Percentiles rank a stretch among this genome's conserved stretches.
Evolutionary conservation across 768 basidiomycete species (phyloP).

Genomic region (Naganishia onofrii): DNA sequence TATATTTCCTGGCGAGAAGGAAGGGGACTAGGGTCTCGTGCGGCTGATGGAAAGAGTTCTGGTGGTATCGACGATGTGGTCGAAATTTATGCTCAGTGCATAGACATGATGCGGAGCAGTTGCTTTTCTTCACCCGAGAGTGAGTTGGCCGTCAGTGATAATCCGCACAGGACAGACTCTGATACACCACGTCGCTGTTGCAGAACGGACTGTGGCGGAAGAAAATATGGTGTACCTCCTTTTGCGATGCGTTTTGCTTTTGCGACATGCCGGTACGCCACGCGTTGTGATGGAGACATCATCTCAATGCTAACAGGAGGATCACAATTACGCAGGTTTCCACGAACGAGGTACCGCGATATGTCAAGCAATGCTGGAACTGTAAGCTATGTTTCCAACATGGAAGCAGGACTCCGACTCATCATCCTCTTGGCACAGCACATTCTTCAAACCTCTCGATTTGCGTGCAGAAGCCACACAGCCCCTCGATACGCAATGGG

Average conservation of each 20-base stretch:
- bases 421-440: neutral
- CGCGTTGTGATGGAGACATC: neutral
- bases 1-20: slow-evolving; percentile 52
- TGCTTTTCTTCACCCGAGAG: slow-evolving; percentile 23
- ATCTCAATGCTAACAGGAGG: neutral
- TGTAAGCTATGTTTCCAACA: slow-evolving; percentile 39
- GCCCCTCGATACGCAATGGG: neutral
- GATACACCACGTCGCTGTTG: neutral
- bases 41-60: slow-evolving; percentile 28
- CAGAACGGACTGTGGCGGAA: slow-evolving; percentile 43
- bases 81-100: slow-evolving; percentile 47
- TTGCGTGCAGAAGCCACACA: slow-evolving; percentile 12
- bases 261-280: slow-evolving; percentile 52
- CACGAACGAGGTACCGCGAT: slow-evolving; percentile 51
- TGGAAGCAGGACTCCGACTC: neutral
- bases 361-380: slow-evolving; percentile 54
- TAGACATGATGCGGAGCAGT: slow-evolving; percentile 34
- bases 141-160: slow-evolving; percentile 13
- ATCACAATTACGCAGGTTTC: slow-evolving; percentile 43
- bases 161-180: neutral
- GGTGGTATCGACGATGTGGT: slow-evolving; percentile 49
- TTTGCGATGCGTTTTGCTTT: slow-evolving; percentile 47
- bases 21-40: slow-evolving; percentile 40
- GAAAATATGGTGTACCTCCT: slow-evolving; percentile 53
- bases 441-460: slow-evolving; percentile 45